Evolutionary conservation across 2,329 filamentous ascomycete genomes (phyloP).

Genomic region (Arachnomyces sp.): DNA sequence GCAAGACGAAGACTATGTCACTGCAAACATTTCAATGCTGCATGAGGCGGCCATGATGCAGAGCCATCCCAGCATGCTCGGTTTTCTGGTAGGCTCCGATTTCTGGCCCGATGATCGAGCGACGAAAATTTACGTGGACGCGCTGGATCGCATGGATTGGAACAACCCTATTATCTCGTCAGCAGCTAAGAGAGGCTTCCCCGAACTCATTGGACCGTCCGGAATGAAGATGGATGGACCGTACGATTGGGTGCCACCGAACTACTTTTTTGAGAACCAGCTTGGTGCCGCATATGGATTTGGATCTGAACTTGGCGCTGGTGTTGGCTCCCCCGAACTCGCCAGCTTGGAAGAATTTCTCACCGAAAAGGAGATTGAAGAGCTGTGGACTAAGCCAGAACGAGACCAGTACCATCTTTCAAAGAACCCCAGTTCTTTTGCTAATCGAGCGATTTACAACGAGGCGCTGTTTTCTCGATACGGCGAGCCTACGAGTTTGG

Average conservation of each 20-base stretch:
- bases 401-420: constrained; percentile 56
- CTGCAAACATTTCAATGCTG: constrained; percentile 48
- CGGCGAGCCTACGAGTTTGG: constrained; percentile 44
- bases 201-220: constrained; percentile 45
- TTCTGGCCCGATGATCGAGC: constrained; percentile 56
- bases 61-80: constrained; percentile 51
- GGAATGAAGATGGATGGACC: constrained; percentile 62
- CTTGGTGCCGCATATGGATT: constrained; percentile 56
- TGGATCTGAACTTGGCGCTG: constrained; percentile 55
- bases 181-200: constrained; percentile 49
- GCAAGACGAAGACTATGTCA: constrained; percentile 48
- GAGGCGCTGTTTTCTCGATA: constrained; percentile 46
- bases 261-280: constrained; percentile 53
- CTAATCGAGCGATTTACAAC: constrained; percentile 53
- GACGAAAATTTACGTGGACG: constrained; percentile 46
- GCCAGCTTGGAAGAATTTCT: constrained; percentile 49
- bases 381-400: constrained; percentile 49
- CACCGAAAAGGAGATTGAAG: constrained; percentile 42
- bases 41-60: constrained; percentile 57
- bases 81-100: constrained; percentile 55
- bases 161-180: constrained; percentile 51
- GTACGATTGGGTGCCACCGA: constrained; percentile 60
- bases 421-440: constrained; percentile 48
- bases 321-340: constrained; percentile 53
- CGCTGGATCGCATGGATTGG: constrained; percentile 48